Evolutionary conservation across 208 protist species (phyloP), one percentile per base, ranked within the genome.

Genomic region (Eutreptiella sp.): DNA sequence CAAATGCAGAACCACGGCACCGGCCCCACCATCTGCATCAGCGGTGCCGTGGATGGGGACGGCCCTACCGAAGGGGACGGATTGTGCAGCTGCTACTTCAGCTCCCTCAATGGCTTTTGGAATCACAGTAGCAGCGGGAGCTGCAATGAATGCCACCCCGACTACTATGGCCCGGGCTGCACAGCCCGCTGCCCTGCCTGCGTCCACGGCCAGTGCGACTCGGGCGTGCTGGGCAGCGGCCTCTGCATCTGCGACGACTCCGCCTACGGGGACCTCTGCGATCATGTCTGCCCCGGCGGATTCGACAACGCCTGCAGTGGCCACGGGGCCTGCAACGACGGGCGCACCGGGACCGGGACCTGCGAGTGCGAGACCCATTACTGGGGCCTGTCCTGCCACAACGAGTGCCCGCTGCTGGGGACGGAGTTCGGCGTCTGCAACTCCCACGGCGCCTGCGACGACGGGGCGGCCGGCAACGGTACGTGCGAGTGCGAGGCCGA

Each of bases 271-370:
- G n/a, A 7, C n/a, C 11, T 11, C 16, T 57, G 50, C 50, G 21
- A 57, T 11, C 33, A 57, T 9, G 33, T 24, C 31, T 57, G 50
- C 23, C 50, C 50, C 28, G 50, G 50, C 14, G 50, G 31, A 16
- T n/a, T n/a, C n/a, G 16, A 9, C 9, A 50, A n/a, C 43, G n/a
- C 43, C 21, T 48, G 43, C 43, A 29, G 19, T n/a, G 43, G 43
- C 26, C 58, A 64, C 5, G 58, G 58, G 4, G 27, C 5, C 9
- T 64, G 58, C 34, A 24, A 62, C 34, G 58, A 64, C 34, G 58
- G 58, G 16, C 11, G 7, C n/a, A 36, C 53, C 9, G 58, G 58
- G 11, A 60, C 16, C 21, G 58, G 58, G 28, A 4, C 11, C 19
- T 64, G 58, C 53, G 45, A 4, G 7, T 64, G 58, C 36, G 19